These are phyloP conservation scores for Murraya koenigii DNA, from an alignment of 345 rosid species.

Conservation along the genomic window DNA sequence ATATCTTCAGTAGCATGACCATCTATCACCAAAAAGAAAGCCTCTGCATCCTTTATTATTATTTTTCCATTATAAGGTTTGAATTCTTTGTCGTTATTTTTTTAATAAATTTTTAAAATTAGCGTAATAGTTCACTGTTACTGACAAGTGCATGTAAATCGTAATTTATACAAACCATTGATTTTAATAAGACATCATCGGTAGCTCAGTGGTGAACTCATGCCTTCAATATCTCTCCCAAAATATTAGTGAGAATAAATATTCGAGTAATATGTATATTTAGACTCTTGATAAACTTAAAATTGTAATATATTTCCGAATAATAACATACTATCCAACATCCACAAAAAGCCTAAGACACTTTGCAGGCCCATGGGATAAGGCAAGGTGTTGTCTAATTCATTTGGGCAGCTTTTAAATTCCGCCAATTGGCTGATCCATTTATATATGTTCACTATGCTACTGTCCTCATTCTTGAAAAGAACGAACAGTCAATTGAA, in stretches of 20 bases:
- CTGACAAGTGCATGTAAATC: too few species aligned
- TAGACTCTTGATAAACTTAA: too few species aligned
- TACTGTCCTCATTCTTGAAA: background rate
- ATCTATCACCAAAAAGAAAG: background rate
- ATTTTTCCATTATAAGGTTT: background rate
- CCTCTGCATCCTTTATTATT: background rate
- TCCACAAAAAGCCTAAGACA: background rate
- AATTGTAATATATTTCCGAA: too few species aligned
- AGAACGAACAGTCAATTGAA: background rate
- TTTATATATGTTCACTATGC: background rate
- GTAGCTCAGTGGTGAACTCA: too few species aligned
- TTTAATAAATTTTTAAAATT: too few species aligned
- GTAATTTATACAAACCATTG: too few species aligned
- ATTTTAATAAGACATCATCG: too few species aligned
- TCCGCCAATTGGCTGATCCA: background rate
- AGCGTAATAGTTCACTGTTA: too few species aligned
- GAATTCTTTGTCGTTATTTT: too few species aligned
- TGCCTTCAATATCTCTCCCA: too few species aligned
- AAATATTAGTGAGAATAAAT: too few species aligned
- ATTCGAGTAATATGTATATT: too few species aligned
- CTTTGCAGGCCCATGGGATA: background rate
- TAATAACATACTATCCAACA: background rate
- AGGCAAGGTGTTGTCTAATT: background rate
- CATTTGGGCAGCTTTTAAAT: background rate
- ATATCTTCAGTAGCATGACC: slow-evolving; percentile 5